Evolutionary conservation across 2,329 filamentous ascomycete genomes (phyloP), one percentile per base, ranked within the genome.

Genomic region (Ustulina deusta): DNA sequence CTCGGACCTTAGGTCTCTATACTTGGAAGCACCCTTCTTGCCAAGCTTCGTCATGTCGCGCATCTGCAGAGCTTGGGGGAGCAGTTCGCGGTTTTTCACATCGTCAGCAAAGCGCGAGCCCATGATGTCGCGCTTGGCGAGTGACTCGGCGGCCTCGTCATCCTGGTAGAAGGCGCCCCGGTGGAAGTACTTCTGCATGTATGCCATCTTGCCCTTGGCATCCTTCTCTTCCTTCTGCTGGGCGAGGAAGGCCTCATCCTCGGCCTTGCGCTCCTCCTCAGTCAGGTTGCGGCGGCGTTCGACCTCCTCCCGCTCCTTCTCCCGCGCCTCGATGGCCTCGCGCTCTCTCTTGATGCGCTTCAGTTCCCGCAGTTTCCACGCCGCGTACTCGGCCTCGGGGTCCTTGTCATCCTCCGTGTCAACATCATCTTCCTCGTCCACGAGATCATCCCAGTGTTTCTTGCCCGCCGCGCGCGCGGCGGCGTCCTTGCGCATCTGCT

Each of bases 151-250:
- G 73, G 90, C 89, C 59, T 90, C 86, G 74, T 97, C 92, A 60
- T 94, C 93, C 72, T 91, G 92, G 83, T 93, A 98, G 83, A 98
- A 99, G 17, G 96, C 96, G 56, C 96, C 96, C 82, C 94, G 95
- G 85, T 99, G 96, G 80, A 93, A 94, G 82, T 98, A 99, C 78
- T 94, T 94, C 77, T 97, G 94, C 92, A 98, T 93, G 79, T 90
- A 97, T 1, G 87, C 87, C 85, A 96, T 93, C 81, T 95, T 91
- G 61, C 93, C 93, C 68, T 91, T 90, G 58, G 84, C 80, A 69
- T 92, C 89, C 74, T 93, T 92, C 70, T 97, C 94, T 69, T 92
- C 91, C 73, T 91, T 89, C 80, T 98, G 95, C 72, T 86, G 85
- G 0, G 90, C 90, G 20, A 98, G 82, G 79, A 89, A 93, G 58